A percentile compares a stretch with the other conserved stretches of the same genome.
Evolutionary conservation across 148 eudicot species (phyloP).

Genomic region (Cornus florida): DNA sequence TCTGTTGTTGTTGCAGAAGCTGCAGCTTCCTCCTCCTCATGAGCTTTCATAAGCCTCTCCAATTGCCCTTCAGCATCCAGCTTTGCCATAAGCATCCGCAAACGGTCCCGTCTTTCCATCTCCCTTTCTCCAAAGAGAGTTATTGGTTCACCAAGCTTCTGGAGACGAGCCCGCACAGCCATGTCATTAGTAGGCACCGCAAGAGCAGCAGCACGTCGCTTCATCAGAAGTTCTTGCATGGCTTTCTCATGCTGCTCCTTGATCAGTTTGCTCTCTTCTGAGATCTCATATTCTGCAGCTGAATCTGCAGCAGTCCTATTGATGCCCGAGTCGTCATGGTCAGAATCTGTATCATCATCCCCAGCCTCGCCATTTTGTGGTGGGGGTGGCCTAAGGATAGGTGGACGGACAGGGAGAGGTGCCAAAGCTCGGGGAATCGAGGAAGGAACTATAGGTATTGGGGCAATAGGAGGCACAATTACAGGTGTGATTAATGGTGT

Average conservation of each 20-base stretch:
- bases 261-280: constrained; percentile 72
- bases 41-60: constrained; percentile 85
- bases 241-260: constrained; percentile 81
- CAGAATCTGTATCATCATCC: constrained; percentile 59
- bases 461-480: constrained; percentile 49
- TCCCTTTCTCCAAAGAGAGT: constrained; percentile 93
- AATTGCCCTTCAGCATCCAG: constrained; percentile 89
- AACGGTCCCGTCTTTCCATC: constrained; percentile 93
- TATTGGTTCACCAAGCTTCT: constrained; percentile 83
- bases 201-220: constrained; percentile 86
- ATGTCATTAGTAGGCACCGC: constrained; percentile 93
- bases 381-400: constrained; percentile 47
- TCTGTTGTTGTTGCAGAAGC: constrained; percentile 36
- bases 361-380: constrained; percentile 56
- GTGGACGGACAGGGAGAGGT: constrained; percentile 63
- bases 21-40: constrained; percentile 84
- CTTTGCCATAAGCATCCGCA: constrained; percentile 86
- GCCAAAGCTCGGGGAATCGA: constrained; percentile 61
- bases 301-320: constrained; percentile 25
- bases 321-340: constrained; percentile 46
- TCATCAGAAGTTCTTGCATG: constrained; percentile 76
- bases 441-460: constrained; percentile 37
- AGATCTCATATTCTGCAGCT: constrained; percentile 60
- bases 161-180: constrained; percentile 76
- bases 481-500: constrained; percentile 35